These are phyloP conservation scores for Puccinia triticina DNA, from an alignment of 1,284 basidiomycete species.

Conservation along the genomic window DNA sequence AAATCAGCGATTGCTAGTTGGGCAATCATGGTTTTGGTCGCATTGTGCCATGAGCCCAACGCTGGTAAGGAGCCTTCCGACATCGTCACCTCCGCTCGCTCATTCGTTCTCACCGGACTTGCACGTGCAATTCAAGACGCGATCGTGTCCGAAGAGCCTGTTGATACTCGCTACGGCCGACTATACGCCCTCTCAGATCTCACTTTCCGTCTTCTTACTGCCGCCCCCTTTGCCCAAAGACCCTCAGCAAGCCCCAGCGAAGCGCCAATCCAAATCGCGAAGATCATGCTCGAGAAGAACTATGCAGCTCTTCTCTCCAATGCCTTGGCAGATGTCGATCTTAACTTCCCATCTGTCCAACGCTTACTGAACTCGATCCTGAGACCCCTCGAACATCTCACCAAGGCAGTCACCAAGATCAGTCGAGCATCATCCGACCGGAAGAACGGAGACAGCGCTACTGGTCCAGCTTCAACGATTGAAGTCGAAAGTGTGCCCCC, in stretches of 20 bases:
- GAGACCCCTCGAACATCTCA: conserved; percentile 86
- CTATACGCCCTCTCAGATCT: conserved; percentile 84
- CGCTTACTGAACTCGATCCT: conserved; percentile 81
- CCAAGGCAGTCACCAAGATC: conserved; percentile 97
- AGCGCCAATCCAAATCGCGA: conserved; percentile 87
- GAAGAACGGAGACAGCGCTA: conserved; percentile 64
- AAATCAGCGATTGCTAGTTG: conserved; percentile 65
- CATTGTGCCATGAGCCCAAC: conserved; percentile 82
- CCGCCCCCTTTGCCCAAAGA: conserved; percentile 68
- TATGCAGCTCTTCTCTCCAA: conserved; percentile 87
- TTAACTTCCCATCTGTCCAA: conserved; percentile 91
- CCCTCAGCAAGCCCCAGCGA: conserved; percentile 65
- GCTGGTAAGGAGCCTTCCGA: conserved; percentile 73
- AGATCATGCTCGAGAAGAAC: conserved; percentile 98
- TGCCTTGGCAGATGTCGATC: conserved; percentile 87
- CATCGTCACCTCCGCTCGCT: conserved; percentile 82
- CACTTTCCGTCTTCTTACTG: conserved; percentile 81
- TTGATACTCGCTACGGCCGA: conserved; percentile 82
- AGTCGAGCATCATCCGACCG: conserved; percentile 70
- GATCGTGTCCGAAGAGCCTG: conserved; percentile 66
- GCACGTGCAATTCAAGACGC: conserved; percentile 84
- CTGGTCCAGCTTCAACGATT: conserved; percentile 59
- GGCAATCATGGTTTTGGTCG: conserved; percentile 88
- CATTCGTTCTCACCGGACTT: conserved; percentile 84
- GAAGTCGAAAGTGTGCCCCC: conserved; percentile 65